Conservation (phyloP, 805 yeast species). For the Kuraishia piskuri region DNA sequence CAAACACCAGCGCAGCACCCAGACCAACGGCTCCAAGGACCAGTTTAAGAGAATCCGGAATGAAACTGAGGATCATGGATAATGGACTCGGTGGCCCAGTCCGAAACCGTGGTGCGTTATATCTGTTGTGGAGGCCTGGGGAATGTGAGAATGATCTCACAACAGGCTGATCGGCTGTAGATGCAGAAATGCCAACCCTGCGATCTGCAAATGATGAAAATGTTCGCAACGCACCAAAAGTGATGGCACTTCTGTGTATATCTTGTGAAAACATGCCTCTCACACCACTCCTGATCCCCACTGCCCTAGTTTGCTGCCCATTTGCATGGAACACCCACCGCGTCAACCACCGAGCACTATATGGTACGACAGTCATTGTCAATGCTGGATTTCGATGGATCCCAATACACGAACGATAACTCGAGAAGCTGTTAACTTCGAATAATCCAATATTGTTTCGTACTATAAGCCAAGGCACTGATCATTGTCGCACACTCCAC, state of each 20-base stretch:
- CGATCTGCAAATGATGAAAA: neutral
- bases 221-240: too few species aligned
- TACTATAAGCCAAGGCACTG: too few species aligned
- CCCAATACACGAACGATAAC: too few species aligned
- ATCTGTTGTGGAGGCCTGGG: neutral
- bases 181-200: neutral
- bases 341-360: neutral
- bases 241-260: too few species aligned
- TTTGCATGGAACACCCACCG: neutral
- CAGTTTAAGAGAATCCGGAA: slow-evolving; percentile 22
- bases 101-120: neutral
- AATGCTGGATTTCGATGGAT: too few species aligned
- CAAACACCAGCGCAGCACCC: slow-evolving; percentile 19
- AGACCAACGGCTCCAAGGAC: slow-evolving; percentile 15
- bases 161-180: neutral
- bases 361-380: neutral
- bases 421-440: too few species aligned
- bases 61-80: neutral
- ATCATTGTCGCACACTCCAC: too few species aligned
- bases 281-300: neutral
- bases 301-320: neutral
- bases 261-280: too few species aligned
- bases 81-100: slow-evolving; percentile 1
- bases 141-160: neutral
- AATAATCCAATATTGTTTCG: too few species aligned